phyloP scores from a whole-genome alignment of 2,329 filamentous ascomycete species.

The Knufia fluminis region DNA sequence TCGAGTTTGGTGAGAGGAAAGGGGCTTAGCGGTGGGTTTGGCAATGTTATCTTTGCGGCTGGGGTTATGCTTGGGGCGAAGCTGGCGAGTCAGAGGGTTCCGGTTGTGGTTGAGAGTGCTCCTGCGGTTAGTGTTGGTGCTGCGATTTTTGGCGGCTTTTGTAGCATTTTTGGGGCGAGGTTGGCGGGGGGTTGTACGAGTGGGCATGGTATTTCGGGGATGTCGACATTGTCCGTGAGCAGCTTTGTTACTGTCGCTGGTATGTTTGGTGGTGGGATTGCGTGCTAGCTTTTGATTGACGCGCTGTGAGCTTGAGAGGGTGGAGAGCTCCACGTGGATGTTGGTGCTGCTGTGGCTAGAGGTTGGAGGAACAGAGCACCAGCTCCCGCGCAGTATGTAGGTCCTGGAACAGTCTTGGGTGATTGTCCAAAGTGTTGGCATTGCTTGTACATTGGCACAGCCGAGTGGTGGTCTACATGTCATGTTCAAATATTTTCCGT shows the following conservation, averaged over 20 bases:
- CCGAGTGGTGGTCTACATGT: too few relatives aligned
- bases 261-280: slow-evolving; percentile 48
- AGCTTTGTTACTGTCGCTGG: slow-evolving; percentile 53
- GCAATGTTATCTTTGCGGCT: slow-evolving; percentile 44
- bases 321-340: not conserved
- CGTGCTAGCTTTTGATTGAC: slow-evolving; percentile 3
- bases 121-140: slow-evolving; percentile 23
- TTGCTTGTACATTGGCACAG: too few relatives aligned
- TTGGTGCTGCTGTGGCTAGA: too few relatives aligned
- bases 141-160: slow-evolving; percentile 46
- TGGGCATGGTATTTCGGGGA: slow-evolving; percentile 59
- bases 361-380: not conserved
- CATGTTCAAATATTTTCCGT: too few relatives aligned
- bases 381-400: too few relatives aligned
- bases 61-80: slow-evolving; percentile 38
- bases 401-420: too few relatives aligned
- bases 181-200: slow-evolving; percentile 59
- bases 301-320: not conserved
- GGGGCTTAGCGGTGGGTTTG: slow-evolving; percentile 26
- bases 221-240: slow-evolving; percentile 52
- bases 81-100: slow-evolving; percentile 16
- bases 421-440: too few relatives aligned
- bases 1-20: slow-evolving; percentile 33
- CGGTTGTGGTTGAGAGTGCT: slow-evolving; percentile 9
- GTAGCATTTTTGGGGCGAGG: slow-evolving; percentile 52